A percentile compares a stretch with the other conserved stretches of the same genome.
phyloP scores from a whole-genome alignment of 208 protist species.

The Trypanosomatidae sp. region DNA sequence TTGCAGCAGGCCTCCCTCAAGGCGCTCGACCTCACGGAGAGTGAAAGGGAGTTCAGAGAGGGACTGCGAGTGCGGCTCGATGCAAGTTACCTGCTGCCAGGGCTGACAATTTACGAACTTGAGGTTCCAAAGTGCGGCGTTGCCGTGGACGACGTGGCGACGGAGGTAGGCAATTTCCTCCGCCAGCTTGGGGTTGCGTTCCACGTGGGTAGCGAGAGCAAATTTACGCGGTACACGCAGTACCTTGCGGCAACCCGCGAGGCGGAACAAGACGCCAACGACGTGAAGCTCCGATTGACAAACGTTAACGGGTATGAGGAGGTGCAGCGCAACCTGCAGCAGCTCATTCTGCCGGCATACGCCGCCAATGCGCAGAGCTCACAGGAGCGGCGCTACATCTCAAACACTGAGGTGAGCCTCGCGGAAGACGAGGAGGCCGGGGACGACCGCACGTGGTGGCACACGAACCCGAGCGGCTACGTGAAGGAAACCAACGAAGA shows the following conservation, averaged over 20 bases:
- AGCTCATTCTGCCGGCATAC: constrained; percentile 3
- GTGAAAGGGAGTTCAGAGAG: constrained; percentile 20
- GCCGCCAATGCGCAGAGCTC: not conserved
- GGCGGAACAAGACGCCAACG: constrained; percentile 27
- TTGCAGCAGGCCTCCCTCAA: not conserved
- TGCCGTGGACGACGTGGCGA: constrained; percentile 45
- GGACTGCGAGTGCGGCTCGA: constrained; percentile 23
- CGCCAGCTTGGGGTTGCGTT: constrained; percentile 32
- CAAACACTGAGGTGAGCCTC: constrained; percentile 22
- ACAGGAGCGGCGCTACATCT: constrained; percentile 21
- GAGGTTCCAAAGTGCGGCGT: constrained; percentile 55
- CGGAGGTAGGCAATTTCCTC: constrained; percentile 47
- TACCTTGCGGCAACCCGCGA: constrained; percentile 33
- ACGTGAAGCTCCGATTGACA: constrained; percentile 58
- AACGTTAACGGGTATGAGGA: constrained; percentile 59
- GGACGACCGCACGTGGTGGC: constrained; percentile 19
- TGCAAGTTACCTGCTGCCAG: constrained; percentile 24
- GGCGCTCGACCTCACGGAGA: not conserved
- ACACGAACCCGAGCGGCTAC: constrained; percentile 18
- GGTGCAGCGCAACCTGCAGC: constrained; percentile 48
- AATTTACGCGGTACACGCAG: constrained; percentile 62
- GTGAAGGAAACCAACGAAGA: constrained; percentile 58
- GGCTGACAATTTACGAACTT: constrained; percentile 56
- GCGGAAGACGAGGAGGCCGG: constrained; percentile 6
- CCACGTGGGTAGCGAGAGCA: constrained; percentile 56